Evolutionary conservation across 106 monocot species (phyloP).

Genomic region (Narthecium ossifragum): DNA sequence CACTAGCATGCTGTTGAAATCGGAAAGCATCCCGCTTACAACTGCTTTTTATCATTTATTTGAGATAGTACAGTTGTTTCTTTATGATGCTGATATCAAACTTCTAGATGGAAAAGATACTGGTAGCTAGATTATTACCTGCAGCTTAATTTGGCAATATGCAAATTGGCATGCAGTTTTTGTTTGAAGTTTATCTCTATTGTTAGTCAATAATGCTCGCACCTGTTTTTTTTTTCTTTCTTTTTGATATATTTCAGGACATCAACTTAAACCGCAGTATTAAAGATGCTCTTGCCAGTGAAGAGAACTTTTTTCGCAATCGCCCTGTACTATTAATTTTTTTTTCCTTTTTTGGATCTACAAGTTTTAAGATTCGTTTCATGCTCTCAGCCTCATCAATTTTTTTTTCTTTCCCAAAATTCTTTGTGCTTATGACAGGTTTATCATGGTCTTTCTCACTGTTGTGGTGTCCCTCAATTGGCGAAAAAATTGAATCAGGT

Average conservation of each 20-base stretch:
- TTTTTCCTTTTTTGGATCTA: background rate
- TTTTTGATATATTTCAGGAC: constrained; percentile 41
- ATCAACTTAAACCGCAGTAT: constrained; percentile 71
- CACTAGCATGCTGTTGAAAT: too few species aligned
- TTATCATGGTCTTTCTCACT: constrained; percentile 87
- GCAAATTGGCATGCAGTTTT: too few species aligned
- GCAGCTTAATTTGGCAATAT: too few species aligned
- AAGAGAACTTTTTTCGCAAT: constrained; percentile 77
- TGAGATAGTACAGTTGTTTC: too few species aligned
- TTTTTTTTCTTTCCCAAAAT: constrained; percentile 1
- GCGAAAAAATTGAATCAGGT: constrained; percentile 98
- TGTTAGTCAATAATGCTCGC: too few species aligned
- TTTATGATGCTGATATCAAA: too few species aligned
- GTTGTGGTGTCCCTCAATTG: constrained; percentile 85
- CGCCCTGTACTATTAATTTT: constrained; percentile 43
- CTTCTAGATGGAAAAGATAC: too few species aligned
- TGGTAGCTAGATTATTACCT: too few species aligned
- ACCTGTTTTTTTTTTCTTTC: background rate
- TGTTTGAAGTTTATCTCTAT: too few species aligned
- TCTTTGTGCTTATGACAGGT: constrained; percentile 33
- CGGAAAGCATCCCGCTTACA: too few species aligned
- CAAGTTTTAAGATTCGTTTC: constrained; percentile 3
- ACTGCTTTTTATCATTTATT: too few species aligned
- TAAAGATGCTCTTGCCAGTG: constrained; percentile 81
- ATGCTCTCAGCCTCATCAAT: too few species aligned